phyloP scores from a whole-genome alignment of 768 basidiomycete species.

The Ramaria rubella region DNA sequence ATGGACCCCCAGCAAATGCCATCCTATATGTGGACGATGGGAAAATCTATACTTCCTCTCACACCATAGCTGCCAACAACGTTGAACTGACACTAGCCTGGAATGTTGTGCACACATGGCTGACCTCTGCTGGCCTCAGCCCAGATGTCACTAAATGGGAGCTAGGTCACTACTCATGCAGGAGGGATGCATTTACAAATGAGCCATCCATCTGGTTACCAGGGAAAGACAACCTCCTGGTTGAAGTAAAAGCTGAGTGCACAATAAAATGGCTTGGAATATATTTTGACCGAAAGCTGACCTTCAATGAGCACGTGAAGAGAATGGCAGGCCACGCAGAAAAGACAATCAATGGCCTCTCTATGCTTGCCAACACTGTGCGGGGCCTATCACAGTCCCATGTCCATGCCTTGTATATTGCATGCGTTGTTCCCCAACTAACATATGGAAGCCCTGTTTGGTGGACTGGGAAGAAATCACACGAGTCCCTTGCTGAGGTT shows the following conservation, averaged over 20 bases:
- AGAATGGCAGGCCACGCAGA: conserved; percentile 18
- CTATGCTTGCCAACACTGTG: conserved; percentile 30
- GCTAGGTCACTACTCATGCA: conserved; percentile 6
- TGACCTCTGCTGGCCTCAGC: background rate
- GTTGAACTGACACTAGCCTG: background rate
- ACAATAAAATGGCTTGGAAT: conserved; percentile 28
- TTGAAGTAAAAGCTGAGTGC: no score
- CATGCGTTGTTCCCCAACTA: conserved; percentile 28
- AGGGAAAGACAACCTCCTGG: no score
- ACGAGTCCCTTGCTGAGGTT: conserved; percentile 22
- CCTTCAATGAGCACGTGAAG: conserved; percentile 27
- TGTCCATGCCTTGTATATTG: conserved; percentile 22
- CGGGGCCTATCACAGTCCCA: conserved; percentile 24
- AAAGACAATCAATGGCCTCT: no score
- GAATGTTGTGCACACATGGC: conserved; percentile 1
- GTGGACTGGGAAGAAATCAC: conserved; percentile 25
- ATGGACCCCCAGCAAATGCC: no score
- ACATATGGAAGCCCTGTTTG: conserved; percentile 30
- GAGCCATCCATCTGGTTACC: no score
- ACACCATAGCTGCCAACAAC: conserved; percentile 8
- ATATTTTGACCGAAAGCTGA: conserved; percentile 16
- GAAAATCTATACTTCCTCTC: no score
- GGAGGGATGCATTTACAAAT: background rate
- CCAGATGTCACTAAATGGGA: no score
- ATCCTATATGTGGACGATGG: conserved; percentile 13